Base-by-base conservation (phyloP, 805 yeast genomes). In the Maudiozyma saulgeensis region DNA sequence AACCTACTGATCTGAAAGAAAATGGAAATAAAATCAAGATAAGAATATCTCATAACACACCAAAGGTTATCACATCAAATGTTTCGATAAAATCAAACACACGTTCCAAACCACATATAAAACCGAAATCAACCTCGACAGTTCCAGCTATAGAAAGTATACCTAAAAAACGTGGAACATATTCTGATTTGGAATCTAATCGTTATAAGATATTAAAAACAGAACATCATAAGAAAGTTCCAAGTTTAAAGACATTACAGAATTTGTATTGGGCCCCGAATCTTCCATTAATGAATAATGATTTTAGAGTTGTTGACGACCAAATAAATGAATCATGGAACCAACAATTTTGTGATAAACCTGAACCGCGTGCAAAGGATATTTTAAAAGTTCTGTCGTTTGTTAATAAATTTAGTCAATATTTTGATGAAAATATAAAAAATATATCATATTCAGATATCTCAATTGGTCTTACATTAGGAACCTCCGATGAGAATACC, bases 401-500 rank as follows among this genome's bases (percentile, higher is more conserved):
- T 47, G 46, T 64, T 16, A 61, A 58, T 40, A 64, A 64, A 49
- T 64, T 64, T 46, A 48, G 50, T 34, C 41, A 47, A 21, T 59
- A 54, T 41, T 56, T 64, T 40, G 58, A 56, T 28, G 43, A 51
- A 6, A 59, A 56, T 21, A 41, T 64, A 34, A 40, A 57, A 44
- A 54, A 57, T 39, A 44, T 64, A 26, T 59, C 67, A n/a, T 62
- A 61, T 41, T 63, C 61, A 47, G 64, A 62, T 45, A 60, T 64
- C 47, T 64, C 62, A 48, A 52, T 59, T 43, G 68, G 68, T 12
- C 52, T 64, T 41, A 60, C 56, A 21, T 40, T 63, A 16, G 56
- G 57, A 40, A 60, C 42, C 26, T 6, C 42, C 19, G 42, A 39
- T 12, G 26, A 39, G 12, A 19, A 18, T 23, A 39, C 62, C 28